Evolutionary conservation across 139 green algal species (phyloP).

Genomic region (Chlorella sp.): DNA sequence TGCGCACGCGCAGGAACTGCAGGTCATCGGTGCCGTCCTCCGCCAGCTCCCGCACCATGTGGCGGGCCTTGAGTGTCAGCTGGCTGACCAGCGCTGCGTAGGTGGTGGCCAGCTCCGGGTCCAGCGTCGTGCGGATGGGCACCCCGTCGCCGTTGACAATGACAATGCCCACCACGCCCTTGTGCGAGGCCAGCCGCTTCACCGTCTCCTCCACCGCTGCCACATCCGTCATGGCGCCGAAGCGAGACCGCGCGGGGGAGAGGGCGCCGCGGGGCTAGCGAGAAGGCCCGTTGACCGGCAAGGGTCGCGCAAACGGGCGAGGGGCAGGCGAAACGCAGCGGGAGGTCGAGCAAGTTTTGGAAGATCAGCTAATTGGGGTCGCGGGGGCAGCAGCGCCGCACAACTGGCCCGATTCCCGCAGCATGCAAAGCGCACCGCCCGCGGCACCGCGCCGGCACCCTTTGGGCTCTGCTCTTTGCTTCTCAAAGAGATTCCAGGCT

Average conservation of each 20-base stretch:
- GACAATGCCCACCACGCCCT: conserved; percentile 80
- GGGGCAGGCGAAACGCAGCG: neutral
- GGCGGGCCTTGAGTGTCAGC: conserved; percentile 81
- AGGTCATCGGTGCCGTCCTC: conserved; percentile 85
- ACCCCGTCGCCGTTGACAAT: conserved; percentile 90
- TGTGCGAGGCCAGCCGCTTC: conserved; percentile 68
- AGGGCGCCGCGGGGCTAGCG: neutral
- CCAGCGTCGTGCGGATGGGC: conserved; percentile 85
- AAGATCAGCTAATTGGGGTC: too few relatives aligned
- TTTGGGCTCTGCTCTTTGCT: too few relatives aligned
- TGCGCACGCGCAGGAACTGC: conserved; percentile 84
- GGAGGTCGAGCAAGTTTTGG: neutral
- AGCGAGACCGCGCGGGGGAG: neutral
- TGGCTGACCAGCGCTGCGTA: conserved; percentile 64
- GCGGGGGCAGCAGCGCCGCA: too few relatives aligned
- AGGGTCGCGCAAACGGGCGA: too few relatives aligned
- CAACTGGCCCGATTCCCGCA: too few relatives aligned
- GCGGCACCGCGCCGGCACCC: too few relatives aligned
- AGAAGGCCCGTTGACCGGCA: neutral
- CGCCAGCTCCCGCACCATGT: conserved; percentile 77
- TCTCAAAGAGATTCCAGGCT: too few relatives aligned
- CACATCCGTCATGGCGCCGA: conserved; percentile 69
- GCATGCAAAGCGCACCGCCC: neutral
- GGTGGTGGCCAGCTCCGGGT: conserved; percentile 81
- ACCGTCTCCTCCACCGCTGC: conserved; percentile 83